Evolutionary conservation across 768 basidiomycete genomes (phyloP), one percentile per base, ranked within the genome.

Genomic region (Crepidotus variabilis): DNA sequence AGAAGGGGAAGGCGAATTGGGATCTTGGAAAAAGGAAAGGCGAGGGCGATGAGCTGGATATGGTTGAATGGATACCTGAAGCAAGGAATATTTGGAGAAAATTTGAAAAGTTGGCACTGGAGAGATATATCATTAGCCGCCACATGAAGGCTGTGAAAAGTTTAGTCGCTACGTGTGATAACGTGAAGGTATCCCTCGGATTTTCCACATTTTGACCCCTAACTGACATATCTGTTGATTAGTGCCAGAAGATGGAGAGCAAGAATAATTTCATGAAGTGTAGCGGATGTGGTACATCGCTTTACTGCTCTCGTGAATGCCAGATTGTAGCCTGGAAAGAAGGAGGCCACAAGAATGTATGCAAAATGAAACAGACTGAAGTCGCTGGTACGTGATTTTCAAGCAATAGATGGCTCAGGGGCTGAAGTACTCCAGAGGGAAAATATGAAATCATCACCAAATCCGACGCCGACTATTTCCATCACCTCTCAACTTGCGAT

Each of bases 251-350:
- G 60, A 54, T 71, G 35, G 71, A 71, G 23, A 57, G 54, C 2
- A 72, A 69, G 57, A 70, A 71, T 50, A 67, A 64, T 14, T 71
- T 76, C 58, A 61, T 64, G 43, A 69, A 71, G 46, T 76, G 74
- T 52, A 60, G 63, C 5, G 67, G 65, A 5, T 75, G 75, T 59
- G 64, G 65, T 6, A 67, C 62, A 8, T 73, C 74, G 2, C 60
- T 72, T 11, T 75, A 75, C 58, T 75, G 75, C 55, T 75, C 74
- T 1, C 71, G 72, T 52, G 72, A 74, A 55, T 75, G 75, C 52
- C 74, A 74, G 55, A 60, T 61, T 2, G 51, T 57, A 2, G 70
- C 70, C 1, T 73, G 73, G 73, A 73, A 75, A 43, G 68, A 71
- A 51, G 71, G 66, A 24, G 70, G 71, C 9, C 74, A 75, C 61